A percentile compares a stretch with the other conserved stretches of the same genome.
These are phyloP conservation scores for Plasmodium chabaudi DNA, from an alignment of 169 alveolate genomes.

Conservation along the genomic window DNA sequence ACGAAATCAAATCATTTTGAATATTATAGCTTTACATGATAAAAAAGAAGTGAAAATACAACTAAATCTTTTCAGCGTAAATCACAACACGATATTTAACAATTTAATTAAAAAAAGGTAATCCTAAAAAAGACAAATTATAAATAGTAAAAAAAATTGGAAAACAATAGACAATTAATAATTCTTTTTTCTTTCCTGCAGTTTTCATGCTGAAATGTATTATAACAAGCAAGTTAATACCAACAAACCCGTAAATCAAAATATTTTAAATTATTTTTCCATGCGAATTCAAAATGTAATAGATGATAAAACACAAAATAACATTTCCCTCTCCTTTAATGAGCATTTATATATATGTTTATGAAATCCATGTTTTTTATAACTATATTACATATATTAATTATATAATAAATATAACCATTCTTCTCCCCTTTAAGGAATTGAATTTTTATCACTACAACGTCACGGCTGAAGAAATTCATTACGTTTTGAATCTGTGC, in stretches of 20 bases:
- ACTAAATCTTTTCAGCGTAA: constrained; percentile 24
- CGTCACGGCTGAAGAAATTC: constrained; percentile 44
- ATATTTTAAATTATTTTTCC: constrained; percentile 42
- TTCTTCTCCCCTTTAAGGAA: constrained; percentile 28
- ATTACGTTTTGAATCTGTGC: constrained; percentile 38
- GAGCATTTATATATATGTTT: neutral
- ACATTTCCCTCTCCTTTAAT: neutral
- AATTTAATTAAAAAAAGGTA: constrained; percentile 35
- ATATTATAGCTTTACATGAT: constrained; percentile 9
- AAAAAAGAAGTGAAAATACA: constrained; percentile 14
- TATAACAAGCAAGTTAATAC: constrained; percentile 25
- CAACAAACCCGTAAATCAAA: constrained; percentile 41
- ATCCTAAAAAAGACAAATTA: neutral
- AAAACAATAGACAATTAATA: neutral
- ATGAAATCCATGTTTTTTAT: neutral
- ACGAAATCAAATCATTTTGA: neutral
- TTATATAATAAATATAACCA: neutral
- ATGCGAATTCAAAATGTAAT: constrained; percentile 43
- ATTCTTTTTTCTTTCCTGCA: constrained; percentile 3
- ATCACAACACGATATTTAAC: constrained; percentile 4
- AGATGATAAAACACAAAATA: neutral
- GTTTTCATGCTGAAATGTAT: constrained; percentile 32
- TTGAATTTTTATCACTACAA: constrained; percentile 53
- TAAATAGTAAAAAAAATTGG: neutral
- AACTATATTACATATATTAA: neutral